Conservation (phyloP, 2,329 filamentous ascomycete species). For the Paraphoma chrysanthemicola region DNA sequence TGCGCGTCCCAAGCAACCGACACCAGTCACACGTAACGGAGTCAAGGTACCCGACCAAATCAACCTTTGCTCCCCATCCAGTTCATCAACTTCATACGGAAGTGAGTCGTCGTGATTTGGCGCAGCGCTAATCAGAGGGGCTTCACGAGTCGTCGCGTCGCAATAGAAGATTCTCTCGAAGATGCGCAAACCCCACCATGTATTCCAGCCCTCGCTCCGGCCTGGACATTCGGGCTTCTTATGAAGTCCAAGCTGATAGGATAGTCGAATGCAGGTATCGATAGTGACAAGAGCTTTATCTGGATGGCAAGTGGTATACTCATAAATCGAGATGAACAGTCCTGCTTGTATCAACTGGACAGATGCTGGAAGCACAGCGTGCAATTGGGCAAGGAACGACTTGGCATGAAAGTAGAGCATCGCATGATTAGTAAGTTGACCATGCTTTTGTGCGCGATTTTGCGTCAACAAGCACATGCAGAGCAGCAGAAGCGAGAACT, state of each 20-base stretch:
- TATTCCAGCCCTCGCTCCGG: conserved; percentile 10
- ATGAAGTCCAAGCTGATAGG: neutral
- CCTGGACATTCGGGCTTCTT: conserved; percentile 3
- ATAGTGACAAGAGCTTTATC: neutral
- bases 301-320: conserved; percentile 6
- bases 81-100: neutral
- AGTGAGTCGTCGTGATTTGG: neutral
- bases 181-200: conserved; percentile 8
- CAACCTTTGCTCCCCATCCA: neutral
- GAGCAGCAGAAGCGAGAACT: conserved; percentile 9
- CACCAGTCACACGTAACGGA: neutral
- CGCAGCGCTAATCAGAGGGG: neutral
- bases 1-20: conserved; percentile 10
- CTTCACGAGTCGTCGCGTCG: neutral
- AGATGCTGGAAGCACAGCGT: neutral
- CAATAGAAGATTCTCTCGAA: conserved; percentile 12
- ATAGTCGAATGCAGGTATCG: neutral
- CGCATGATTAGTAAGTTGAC: neutral
- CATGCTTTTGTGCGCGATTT: neutral
- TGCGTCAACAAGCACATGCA: conserved; percentile 8
- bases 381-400: neutral
- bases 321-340: conserved; percentile 2
- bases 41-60: neutral
- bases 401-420: neutral
- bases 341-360: conserved; percentile 7